Conservation (phyloP, 352 stramenopile genomes). For the Globisporangium yorkense region DNA sequence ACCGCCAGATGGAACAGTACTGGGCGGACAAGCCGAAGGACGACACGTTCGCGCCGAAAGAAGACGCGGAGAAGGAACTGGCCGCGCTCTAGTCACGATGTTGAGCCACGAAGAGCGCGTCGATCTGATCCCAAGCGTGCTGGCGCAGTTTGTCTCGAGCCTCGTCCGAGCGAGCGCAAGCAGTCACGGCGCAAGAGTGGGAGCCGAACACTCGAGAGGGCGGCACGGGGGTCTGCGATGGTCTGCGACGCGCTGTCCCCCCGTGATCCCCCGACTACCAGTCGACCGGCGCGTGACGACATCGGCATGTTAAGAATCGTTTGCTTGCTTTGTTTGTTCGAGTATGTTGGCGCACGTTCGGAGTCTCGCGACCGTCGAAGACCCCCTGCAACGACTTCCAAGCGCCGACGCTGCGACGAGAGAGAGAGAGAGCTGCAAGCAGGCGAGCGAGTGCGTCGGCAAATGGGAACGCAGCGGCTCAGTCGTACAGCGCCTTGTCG, state of each 20-base stretch:
- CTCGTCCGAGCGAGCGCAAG: no score
- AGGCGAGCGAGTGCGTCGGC: neutral
- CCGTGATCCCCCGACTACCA: neutral
- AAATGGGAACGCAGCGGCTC: slow-evolving; percentile 1
- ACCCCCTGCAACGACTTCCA: neutral
- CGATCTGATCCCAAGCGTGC: no score
- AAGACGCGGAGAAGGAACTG: neutral
- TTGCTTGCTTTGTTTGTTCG: slow-evolving; percentile 15
- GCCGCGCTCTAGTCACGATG: neutral
- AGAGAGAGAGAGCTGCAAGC: neutral
- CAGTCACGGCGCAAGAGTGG: neutral
- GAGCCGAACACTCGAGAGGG: neutral
- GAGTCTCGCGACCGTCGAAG: neutral
- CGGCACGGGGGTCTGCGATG: neutral
- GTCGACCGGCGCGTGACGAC: slow-evolving; percentile 1
- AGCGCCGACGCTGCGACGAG: neutral
- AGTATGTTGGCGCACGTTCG: slow-evolving; percentile 1
- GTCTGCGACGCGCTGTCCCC: no score
- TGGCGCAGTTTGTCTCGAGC: no score
- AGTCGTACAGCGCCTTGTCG: slow-evolving; percentile 79
- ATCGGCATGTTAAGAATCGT: slow-evolving; percentile 8
- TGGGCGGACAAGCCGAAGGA: slow-evolving; percentile 77
- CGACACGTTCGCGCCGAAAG: slow-evolving; percentile 9
- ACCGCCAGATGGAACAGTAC: slow-evolving; percentile 88
- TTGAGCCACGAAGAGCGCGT: neutral